Percentiles rank a stretch among this genome's conserved stretches.
Conservation (phyloP, 495 filamentous ascomycete genomes). For the Corynascus novoguineensis region DNA sequence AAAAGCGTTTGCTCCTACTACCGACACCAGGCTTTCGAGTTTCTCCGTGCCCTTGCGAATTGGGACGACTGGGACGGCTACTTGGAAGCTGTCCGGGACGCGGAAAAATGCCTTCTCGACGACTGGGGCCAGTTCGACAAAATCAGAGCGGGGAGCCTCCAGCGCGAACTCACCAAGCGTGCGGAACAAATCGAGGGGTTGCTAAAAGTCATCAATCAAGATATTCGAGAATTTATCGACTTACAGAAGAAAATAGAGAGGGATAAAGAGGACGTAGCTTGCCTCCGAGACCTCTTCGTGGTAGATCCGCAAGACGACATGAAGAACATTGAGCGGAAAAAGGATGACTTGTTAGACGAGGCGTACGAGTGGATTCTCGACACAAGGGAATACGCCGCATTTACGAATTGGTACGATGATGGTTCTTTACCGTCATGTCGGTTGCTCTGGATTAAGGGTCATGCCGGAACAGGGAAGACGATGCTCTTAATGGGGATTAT, state of each 20-base stretch:
- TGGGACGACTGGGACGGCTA: constrained; percentile 25
- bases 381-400: constrained; percentile 32
- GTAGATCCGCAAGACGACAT: constrained; percentile 35
- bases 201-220: neutral
- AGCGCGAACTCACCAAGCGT: neutral
- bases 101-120: neutral
- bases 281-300: constrained; percentile 23
- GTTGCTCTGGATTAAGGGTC: constrained; percentile 38
- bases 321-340: constrained; percentile 36
- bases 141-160: neutral
- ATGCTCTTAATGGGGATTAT: constrained; percentile 44
- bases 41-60: constrained; percentile 20
- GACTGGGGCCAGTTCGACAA: neutral
- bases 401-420: constrained; percentile 26
- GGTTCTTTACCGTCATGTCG: constrained; percentile 31
- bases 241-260: neutral
- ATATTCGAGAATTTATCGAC: neutral
- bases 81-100: constrained; percentile 18
- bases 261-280: neutral
- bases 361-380: constrained; percentile 43
- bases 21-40: constrained; percentile 19
- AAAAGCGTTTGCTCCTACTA: constrained; percentile 18
- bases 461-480: constrained; percentile 43
- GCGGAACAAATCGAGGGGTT: neutral
- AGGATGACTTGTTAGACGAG: constrained; percentile 39